A percentile compares a stretch with the other conserved stretches of the same genome.
Evolutionary conservation across 345 rosid species (phyloP).

Genomic region (Syzygium oleosum): DNA sequence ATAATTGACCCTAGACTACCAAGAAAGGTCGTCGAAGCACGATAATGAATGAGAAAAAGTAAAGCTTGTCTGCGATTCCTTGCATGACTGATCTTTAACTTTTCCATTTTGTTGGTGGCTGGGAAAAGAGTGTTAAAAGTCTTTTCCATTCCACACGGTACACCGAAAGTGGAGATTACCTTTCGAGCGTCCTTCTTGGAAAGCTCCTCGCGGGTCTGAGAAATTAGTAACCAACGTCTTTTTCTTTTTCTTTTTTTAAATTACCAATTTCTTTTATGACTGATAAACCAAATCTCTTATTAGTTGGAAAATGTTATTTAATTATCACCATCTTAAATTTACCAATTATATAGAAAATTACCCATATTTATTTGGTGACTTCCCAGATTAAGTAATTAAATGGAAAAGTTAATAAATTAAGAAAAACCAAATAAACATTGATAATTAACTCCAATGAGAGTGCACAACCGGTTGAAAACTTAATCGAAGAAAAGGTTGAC

Average conservation of each 20-base stretch:
- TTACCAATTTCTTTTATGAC: not conserved
- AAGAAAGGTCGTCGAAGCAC: not conserved
- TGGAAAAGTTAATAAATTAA: not conserved
- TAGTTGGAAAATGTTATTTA: not conserved
- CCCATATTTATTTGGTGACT: not conserved
- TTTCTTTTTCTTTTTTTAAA: too few species aligned
- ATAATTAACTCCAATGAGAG: too few species aligned
- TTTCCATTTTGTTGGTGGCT: not conserved
- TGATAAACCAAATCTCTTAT: not conserved
- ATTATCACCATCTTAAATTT: not conserved
- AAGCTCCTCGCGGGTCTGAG: not conserved
- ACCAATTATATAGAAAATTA: not conserved
- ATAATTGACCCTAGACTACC: not conserved
- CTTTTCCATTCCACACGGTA: too few species aligned
- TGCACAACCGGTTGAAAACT: accelerated
- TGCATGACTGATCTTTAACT: not conserved
- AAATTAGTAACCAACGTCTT: too few species aligned
- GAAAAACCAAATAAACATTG: not conserved
- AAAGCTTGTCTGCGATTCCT: not conserved
- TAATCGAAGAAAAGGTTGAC: not conserved
- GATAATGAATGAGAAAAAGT: not conserved
- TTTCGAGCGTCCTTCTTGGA: not conserved
- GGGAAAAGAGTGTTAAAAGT: not conserved
- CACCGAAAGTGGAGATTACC: not conserved
- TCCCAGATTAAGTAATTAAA: not conserved